phyloP scores from a whole-genome alignment of 1,284 basidiomycete genomes.

The Trametes versicolor region DNA sequence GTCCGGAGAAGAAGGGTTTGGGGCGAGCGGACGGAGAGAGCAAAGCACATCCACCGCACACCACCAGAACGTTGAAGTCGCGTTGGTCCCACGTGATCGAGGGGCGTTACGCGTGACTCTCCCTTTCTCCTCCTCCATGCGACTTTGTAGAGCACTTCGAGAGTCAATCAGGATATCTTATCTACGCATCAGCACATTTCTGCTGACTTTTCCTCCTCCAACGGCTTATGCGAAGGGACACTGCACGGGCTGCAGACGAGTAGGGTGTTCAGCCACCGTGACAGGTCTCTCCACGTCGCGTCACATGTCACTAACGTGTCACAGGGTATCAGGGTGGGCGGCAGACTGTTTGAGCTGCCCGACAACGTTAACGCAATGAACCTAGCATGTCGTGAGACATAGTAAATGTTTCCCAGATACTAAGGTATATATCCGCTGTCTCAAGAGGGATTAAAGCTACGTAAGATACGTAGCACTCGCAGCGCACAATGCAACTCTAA shows the following conservation, averaged over 20 bases:
- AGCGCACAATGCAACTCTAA: background rate
- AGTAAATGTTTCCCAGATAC: no score
- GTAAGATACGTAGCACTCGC: background rate
- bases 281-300: slow-evolving; percentile 12
- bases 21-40: slow-evolving; percentile 20
- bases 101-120: slow-evolving; percentile 26
- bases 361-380: no score
- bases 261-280: slow-evolving; percentile 12
- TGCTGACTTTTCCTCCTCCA: background rate
- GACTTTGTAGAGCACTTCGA: no score
- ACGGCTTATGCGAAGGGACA: background rate
- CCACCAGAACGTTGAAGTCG: slow-evolving; percentile 43
- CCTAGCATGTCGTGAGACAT: no score
- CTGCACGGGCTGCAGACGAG: background rate
- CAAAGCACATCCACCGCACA: slow-evolving; percentile 23
- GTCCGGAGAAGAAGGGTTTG: slow-evolving; percentile 8
- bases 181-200: no score
- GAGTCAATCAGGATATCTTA: no score
- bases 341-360: no score
- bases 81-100: slow-evolving; percentile 44
- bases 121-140: background rate
- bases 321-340: no score
- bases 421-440: no score
- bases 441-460: background rate
- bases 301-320: background rate